Percentiles rank a stretch among this genome's conserved stretches.
Evolutionary conservation across 2,329 filamentous ascomycete species (phyloP).

Genomic region (Claviceps pusilla): DNA sequence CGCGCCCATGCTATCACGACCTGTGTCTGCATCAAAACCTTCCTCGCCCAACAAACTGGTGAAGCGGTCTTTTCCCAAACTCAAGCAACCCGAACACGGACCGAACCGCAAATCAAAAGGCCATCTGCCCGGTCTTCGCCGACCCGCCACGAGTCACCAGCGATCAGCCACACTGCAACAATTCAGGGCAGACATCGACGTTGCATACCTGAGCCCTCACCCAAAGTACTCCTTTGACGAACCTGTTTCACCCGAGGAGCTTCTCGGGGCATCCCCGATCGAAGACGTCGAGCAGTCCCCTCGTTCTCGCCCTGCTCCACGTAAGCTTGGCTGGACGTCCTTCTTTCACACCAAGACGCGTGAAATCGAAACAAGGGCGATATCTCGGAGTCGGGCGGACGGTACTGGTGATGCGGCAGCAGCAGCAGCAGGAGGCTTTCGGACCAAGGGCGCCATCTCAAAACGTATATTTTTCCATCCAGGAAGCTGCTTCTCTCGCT

Average conservation of each 20-base stretch:
- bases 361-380: constrained; percentile 10
- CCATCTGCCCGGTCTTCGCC: constrained; percentile 49
- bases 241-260: constrained; percentile 15
- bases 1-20: constrained; percentile 42
- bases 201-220: constrained; percentile 11
- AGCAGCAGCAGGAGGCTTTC: constrained; percentile 4
- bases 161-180: constrained; percentile 56
- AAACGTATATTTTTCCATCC: constrained; percentile 18
- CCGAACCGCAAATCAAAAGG: constrained; percentile 38
- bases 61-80: constrained; percentile 49
- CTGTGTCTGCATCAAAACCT: constrained; percentile 23
- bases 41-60: constrained; percentile 61
- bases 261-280: constrained; percentile 14
- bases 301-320: constrained; percentile 1
- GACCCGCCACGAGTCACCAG: constrained; percentile 68
- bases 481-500: constrained; percentile 10
- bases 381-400: constrained; percentile 11
- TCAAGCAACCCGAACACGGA: constrained; percentile 24
- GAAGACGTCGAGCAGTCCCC: constrained; percentile 8
- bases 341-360: constrained; percentile 36
- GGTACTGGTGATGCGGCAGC: constrained; percentile 10
- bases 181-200: constrained; percentile 19
- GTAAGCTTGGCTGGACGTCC: constrained; percentile 31
- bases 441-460: constrained; percentile 9
- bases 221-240: constrained; percentile 23